Evolutionary conservation across 208 protist genomes (phyloP).

Genomic region (Trypanosomatidae sp.): DNA sequence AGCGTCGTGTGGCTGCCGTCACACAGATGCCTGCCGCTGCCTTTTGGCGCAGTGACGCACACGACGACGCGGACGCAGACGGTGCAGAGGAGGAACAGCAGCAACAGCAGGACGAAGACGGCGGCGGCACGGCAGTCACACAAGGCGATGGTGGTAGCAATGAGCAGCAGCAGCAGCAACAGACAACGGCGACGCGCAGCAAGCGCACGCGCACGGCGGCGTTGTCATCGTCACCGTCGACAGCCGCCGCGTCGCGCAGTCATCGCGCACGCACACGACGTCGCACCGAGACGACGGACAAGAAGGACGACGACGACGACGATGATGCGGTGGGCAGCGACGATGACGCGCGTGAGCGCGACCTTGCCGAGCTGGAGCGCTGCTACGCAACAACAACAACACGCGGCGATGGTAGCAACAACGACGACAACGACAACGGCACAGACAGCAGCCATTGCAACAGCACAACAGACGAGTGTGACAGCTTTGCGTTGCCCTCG

Average conservation of each 20-base stretch:
- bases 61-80: conserved; percentile 3
- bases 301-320: conserved; percentile 7
- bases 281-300: conserved; percentile 2
- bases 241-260: conserved; percentile 5
- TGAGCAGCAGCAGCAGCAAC: not conserved
- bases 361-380: conserved; percentile 37
- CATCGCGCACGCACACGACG: not conserved
- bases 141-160: conserved; percentile 2
- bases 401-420: not conserved
- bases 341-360: conserved; percentile 18
- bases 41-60: too few species aligned
- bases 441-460: not conserved
- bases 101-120: not conserved
- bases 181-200: not conserved
- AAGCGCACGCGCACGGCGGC: not conserved
- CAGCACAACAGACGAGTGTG: conserved; percentile 3
- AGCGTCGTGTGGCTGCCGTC: too few species aligned
- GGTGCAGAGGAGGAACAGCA: conserved; percentile 2
- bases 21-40: too few species aligned
- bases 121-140: not conserved
- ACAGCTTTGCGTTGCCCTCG: conserved; percentile 37
- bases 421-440: not conserved
- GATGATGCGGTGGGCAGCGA: too few species aligned
- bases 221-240: conserved; percentile 1
- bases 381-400: conserved; percentile 3